These are phyloP conservation scores for Epichloe coenophiala DNA, from an alignment of 2,329 filamentous ascomycete genomes.

Conservation along the genomic window DNA sequence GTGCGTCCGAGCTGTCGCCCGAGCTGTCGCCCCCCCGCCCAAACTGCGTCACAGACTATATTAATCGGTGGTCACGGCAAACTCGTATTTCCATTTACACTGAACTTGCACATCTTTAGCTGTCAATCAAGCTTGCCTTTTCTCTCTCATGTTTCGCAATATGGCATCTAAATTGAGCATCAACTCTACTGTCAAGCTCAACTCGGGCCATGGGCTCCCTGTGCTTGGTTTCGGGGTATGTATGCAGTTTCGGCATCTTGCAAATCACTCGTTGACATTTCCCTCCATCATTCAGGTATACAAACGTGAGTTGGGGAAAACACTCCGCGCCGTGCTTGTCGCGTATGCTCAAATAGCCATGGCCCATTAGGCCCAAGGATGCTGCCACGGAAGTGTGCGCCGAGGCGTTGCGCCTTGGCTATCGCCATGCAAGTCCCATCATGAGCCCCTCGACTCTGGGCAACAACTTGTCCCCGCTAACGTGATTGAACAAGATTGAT, in stretches of 20 bases:
- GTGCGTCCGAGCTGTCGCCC: no score
- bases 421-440: slow-evolving; percentile 32
- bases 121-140: no score
- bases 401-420: slow-evolving; percentile 36
- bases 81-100: no score
- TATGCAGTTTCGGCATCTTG: not conserved
- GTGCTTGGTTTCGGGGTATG: slow-evolving; percentile 39
- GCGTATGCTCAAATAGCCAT: not conserved
- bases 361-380: slow-evolving; percentile 15
- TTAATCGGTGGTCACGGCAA: no score
- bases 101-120: no score
- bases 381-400: slow-evolving; percentile 22
- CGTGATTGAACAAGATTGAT: slow-evolving; percentile 28
- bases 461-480: no score
- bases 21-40: no score
- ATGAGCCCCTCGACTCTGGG: no score
- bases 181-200: slow-evolving; percentile 36
- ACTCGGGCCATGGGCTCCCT: slow-evolving; percentile 40
- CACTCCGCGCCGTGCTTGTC: not conserved
- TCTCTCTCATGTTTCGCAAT: slow-evolving; percentile 11
- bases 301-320: slow-evolving; percentile 28
- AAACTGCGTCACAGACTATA: no score
- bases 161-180: slow-evolving; percentile 35
- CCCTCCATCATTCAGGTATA: slow-evolving; percentile 27
- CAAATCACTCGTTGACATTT: not conserved